Base-by-base conservation (phyloP, 164 flowering plant genomes). In the Sextonia rubra region DNA sequence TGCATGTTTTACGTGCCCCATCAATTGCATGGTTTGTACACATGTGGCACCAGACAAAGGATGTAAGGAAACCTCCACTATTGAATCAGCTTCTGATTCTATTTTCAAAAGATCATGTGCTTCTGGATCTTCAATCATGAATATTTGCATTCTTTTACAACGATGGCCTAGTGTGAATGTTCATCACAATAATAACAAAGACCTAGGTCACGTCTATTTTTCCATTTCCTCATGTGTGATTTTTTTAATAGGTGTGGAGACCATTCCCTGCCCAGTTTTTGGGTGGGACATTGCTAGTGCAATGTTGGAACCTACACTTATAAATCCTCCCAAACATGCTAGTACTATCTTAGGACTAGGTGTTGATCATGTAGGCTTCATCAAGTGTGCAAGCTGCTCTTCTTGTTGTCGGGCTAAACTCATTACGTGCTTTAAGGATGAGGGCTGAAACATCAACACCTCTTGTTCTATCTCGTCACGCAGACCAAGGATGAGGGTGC, bases 171-270 rank as follows among this genome's bases (percentile, higher is more conserved):
- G 44, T 25, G 30, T 64, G 20, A 64, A 64, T n/a, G 37, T 27
- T 64, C 66, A 64, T 64, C 66, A 27, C 32, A 25, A 26, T 64
- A 64, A 12, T 64, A 64, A 64, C 66, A 64, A 25, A 64, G 32
- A 25, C 32, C 66, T 64, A 24, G 12, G 0, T 64, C 44, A 12
- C 1, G 32, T 12, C 18, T 25, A 11, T 5, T 1, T 20, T 26
- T 25, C 66, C n/a, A 64, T 64, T 20, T 64, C 37, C 11, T 9
- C 32, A 64, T 2, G 15, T 25, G 66, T 25, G 22, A 64, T 20
- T 15, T 64, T 25, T 25, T 25, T 25, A 64, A 27, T 64, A 12
- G 66, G 66, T 11, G 66, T 14, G 5, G 17, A 24, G 32, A 64
- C 37, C 0, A 25, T 25, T 25, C 17, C 29, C 7, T 27, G 12